Evolutionary conservation across 495 filamentous ascomycete species (phyloP).

Genomic region (Xylaria palmicola): DNA sequence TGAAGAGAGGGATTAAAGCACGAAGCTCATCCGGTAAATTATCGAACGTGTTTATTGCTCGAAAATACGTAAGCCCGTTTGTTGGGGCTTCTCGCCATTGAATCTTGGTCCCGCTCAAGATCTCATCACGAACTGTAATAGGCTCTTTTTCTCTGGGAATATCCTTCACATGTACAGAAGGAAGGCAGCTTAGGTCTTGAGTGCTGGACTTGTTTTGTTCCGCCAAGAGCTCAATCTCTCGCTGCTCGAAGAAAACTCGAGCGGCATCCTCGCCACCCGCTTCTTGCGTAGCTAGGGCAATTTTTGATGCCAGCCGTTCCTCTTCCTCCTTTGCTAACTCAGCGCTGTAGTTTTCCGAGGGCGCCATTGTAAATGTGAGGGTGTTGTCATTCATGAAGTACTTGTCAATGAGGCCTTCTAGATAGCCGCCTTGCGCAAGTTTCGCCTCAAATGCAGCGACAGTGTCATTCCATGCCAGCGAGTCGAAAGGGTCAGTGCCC

Average conservation of each 20-base stretch:
- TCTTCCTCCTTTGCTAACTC: conserved; percentile 79
- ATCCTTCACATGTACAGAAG: conserved; percentile 81
- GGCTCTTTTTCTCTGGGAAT: conserved; percentile 77
- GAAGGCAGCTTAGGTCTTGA: conserved; percentile 82
- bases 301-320: conserved; percentile 64
- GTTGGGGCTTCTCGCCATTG: conserved; percentile 92
- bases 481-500: conserved; percentile 86
- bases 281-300: conserved; percentile 63
- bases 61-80: conserved; percentile 95
- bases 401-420: conserved; percentile 83
- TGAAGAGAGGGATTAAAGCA: conserved; percentile 83
- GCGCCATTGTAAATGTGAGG: conserved; percentile 92
- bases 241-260: conserved; percentile 62
- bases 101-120: conserved; percentile 65
- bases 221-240: conserved; percentile 76
- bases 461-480: conserved; percentile 85
- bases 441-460: conserved; percentile 74
- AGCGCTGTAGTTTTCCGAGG: conserved; percentile 67
- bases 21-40: conserved; percentile 83
- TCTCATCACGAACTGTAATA: conserved; percentile 65
- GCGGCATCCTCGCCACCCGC: conserved; percentile 72
- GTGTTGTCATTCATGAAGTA: conserved; percentile 85
- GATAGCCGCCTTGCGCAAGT: conserved; percentile 69
- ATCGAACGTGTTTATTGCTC: conserved; percentile 76
- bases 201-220: conserved; percentile 80